Percentiles rank a stretch among this genome's conserved stretches.
These are phyloP conservation scores for Microthyrium microscopicum DNA, from an alignment of 2,329 filamentous ascomycete genomes.

Conservation along the genomic window DNA sequence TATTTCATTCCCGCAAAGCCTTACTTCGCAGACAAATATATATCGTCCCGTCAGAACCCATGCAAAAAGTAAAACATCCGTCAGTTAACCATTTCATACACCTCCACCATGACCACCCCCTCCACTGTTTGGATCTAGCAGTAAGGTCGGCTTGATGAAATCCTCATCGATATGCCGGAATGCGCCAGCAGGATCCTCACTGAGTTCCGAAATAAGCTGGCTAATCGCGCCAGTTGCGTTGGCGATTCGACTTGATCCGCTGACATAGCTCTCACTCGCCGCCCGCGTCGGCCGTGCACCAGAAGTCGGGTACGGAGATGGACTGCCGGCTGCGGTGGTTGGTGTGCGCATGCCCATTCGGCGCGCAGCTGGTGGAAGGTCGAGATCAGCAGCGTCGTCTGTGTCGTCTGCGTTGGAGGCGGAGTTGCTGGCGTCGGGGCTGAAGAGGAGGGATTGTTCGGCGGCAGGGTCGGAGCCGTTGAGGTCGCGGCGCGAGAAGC, in stretches of 20 bases:
- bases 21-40: too few species aligned
- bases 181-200: constrained; percentile 76
- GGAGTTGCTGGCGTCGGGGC: constrained; percentile 27
- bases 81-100: neutral
- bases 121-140: constrained; percentile 47
- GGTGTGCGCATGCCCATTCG: too few species aligned
- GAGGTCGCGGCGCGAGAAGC: constrained; percentile 3
- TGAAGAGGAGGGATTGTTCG: constrained; percentile 38
- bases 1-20: too few species aligned
- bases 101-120: neutral
- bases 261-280: constrained; percentile 11
- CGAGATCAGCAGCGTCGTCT: constrained; percentile 37
- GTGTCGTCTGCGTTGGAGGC: constrained; percentile 32
- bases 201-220: constrained; percentile 58
- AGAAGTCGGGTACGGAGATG: constrained; percentile 23
- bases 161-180: constrained; percentile 91
- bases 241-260: too few species aligned
- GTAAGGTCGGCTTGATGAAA: constrained; percentile 80
- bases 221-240: constrained; percentile 59
- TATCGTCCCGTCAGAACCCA: too few species aligned
- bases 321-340: constrained; percentile 12
- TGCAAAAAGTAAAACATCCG: too few species aligned
- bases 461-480: constrained; percentile 23
- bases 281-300: too few species aligned
- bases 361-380: constrained; percentile 40